Percentiles rank a stretch among this genome's conserved stretches.
phyloP scores from a whole-genome alignment of 2,329 filamentous ascomycete species.

The Huntiella savannae region DNA sequence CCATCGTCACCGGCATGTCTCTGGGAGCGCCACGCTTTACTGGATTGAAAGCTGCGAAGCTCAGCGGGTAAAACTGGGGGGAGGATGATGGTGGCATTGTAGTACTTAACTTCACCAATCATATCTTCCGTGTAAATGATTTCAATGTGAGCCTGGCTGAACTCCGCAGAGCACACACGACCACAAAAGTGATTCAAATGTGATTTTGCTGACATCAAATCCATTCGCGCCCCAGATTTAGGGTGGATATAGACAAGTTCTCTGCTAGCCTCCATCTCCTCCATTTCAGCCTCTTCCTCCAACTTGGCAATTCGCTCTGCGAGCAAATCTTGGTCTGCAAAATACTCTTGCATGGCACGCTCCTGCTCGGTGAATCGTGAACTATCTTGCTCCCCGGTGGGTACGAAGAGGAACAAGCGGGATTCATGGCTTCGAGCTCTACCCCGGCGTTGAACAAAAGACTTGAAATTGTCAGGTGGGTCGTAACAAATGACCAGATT shows the following conservation, averaged over 20 bases:
- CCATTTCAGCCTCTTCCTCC: slow-evolving; percentile 22
- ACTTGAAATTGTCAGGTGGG: slow-evolving; percentile 28
- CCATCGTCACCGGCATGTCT: slow-evolving; percentile 60
- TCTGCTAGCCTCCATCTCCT: slow-evolving; percentile 13
- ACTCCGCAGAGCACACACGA: slow-evolving; percentile 35
- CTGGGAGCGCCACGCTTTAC: slow-evolving; percentile 50
- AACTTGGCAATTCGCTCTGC: slow-evolving; percentile 25
- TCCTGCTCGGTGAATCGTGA: slow-evolving; percentile 44
- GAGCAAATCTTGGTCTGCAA: slow-evolving; percentile 42
- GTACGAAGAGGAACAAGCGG: slow-evolving; percentile 27
- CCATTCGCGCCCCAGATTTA: slow-evolving; percentile 42
- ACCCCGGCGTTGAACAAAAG: slow-evolving; percentile 38
- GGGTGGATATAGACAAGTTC: slow-evolving; percentile 20
- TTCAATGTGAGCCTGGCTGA: slow-evolving; percentile 46
- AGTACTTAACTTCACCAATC: neutral
- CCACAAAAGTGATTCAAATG: slow-evolving; percentile 72
- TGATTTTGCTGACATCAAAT: slow-evolving; percentile 51
- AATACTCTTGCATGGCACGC: slow-evolving; percentile 49
- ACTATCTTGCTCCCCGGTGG: neutral
- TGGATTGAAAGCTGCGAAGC: slow-evolving; percentile 22
- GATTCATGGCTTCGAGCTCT: slow-evolving; percentile 32
- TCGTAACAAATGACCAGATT: slow-evolving; percentile 42
- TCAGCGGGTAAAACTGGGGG: slow-evolving; percentile 49
- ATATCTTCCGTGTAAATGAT: slow-evolving; percentile 35
- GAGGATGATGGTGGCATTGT: slow-evolving; percentile 46